A percentile compares a stretch with the other conserved stretches of the same genome.
Conservation (phyloP, 176 grass and related monocot genomes). For the Miscanthus lutarioriparius region DNA sequence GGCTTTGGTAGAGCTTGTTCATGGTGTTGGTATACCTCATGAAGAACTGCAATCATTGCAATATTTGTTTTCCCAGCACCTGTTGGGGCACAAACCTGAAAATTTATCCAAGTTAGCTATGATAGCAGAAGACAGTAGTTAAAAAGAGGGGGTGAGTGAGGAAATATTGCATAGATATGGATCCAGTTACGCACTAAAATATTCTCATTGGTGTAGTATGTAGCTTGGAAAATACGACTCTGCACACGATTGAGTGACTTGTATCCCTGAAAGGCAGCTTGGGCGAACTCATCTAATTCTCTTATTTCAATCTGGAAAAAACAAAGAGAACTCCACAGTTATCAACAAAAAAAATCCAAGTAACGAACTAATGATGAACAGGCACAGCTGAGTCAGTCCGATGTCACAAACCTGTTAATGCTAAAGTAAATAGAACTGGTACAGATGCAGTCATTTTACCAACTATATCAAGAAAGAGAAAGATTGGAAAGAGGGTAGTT, state of each 20-base stretch:
- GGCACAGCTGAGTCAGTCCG: background rate
- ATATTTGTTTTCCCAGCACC: constrained; percentile 99
- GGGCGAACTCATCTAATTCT: constrained; percentile 88
- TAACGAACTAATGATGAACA: constrained; percentile 7
- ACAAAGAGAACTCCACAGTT: constrained; percentile 20
- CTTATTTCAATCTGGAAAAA: constrained; percentile 83
- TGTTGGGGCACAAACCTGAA: constrained; percentile 96
- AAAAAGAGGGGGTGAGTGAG: constrained; percentile 25
- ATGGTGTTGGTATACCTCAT: constrained; percentile 64
- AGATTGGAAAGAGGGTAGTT: background rate
- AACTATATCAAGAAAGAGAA: background rate
- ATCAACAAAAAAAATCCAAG: background rate
- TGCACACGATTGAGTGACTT: constrained; percentile 92
- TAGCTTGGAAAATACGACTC: constrained; percentile 87
- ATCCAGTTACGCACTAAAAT: constrained; percentile 65
- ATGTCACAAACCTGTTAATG: constrained; percentile 22
- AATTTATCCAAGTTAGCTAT: constrained; percentile 41
- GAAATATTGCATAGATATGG: constrained; percentile 26
- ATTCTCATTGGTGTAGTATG: constrained; percentile 95
- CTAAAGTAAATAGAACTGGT: constrained; percentile 21
- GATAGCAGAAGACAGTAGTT: background rate
- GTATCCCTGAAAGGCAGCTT: constrained; percentile 94
- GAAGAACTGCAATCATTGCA: constrained; percentile 97
- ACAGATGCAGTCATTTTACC: constrained; percentile 1
- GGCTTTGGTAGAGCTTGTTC: constrained; percentile 11